Percentiles rank a stretch among this genome's conserved stretches.
phyloP scores from a whole-genome alignment of 2,329 filamentous ascomycete species.

The Nothomitra cinnamomea region DNA sequence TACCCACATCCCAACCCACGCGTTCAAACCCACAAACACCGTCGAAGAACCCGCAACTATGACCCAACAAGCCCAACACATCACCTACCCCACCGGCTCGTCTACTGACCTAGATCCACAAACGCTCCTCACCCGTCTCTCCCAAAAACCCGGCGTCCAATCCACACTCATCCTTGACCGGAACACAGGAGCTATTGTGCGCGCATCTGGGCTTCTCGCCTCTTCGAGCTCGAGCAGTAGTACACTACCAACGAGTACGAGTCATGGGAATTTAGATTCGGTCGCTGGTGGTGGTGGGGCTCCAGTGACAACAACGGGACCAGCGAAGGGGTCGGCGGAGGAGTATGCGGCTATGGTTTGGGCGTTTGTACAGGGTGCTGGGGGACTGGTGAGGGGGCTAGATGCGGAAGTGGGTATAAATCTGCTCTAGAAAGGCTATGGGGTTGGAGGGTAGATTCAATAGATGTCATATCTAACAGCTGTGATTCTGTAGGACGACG shows the following conservation, averaged over 20 bases:
- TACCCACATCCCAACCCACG: too few species aligned
- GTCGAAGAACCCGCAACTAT: not conserved
- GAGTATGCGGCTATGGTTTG: slow-evolving; percentile 63
- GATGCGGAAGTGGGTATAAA: not conserved
- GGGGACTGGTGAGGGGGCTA: slow-evolving; percentile 35
- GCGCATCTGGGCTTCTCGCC: slow-evolving; percentile 52
- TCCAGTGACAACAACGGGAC: not conserved
- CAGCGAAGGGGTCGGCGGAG: slow-evolving; percentile 28
- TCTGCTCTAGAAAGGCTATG: not conserved
- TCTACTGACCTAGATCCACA: slow-evolving; percentile 36
- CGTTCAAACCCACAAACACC: not conserved
- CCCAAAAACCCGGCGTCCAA: slow-evolving; percentile 63
- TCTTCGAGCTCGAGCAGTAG: slow-evolving; percentile 32
- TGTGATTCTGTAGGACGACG: slow-evolving; percentile 40
- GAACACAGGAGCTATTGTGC: slow-evolving; percentile 53
- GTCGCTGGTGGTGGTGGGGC: not conserved
- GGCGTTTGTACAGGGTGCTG: slow-evolving; percentile 54
- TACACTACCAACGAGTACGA: not conserved
- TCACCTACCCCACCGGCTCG: slow-evolving; percentile 24
- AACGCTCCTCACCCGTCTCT: slow-evolving; percentile 50
- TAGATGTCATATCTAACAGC: not conserved
- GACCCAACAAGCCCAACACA: slow-evolving; percentile 3
- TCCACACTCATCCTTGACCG: slow-evolving; percentile 62
- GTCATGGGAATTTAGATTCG: not conserved
- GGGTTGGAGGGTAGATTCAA: not conserved